Conservation (phyloP, 2,329 filamentous ascomycete species). For the Aspergillus japonicus region DNA sequence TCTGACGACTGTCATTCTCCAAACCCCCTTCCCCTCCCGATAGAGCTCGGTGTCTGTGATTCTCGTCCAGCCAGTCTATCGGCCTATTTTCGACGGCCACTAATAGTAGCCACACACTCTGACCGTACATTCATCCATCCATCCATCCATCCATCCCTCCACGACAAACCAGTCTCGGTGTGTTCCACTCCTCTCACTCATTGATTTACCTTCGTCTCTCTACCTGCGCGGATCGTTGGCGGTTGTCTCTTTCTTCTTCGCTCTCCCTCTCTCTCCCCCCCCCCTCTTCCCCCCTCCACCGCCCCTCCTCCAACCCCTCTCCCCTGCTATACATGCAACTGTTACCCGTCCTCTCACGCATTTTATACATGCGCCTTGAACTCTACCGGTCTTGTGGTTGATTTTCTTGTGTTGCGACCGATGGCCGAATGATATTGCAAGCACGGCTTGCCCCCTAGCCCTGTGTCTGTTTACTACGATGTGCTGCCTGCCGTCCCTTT, state of each 20-base stretch:
- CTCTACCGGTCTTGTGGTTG: slow-evolving; percentile 6
- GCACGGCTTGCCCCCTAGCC: too few relatives aligned
- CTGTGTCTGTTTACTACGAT: too few relatives aligned
- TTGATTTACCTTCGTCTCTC: slow-evolving; percentile 8
- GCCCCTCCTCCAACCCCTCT: background rate
- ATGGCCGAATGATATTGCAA: too few relatives aligned
- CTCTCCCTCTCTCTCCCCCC: background rate
- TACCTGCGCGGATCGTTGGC: slow-evolving; percentile 7
- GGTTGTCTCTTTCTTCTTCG: background rate
- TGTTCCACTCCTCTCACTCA: slow-evolving; percentile 7
- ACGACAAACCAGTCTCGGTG: slow-evolving; percentile 6
- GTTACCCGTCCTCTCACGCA: background rate
- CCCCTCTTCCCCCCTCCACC: background rate
- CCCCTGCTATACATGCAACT: slow-evolving; percentile 7
- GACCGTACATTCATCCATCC: too few relatives aligned
- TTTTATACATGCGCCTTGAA: background rate
- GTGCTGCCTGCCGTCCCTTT: slow-evolving; percentile 2
- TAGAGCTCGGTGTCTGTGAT: too few relatives aligned
- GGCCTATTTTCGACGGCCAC: too few relatives aligned
- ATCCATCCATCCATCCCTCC: background rate
- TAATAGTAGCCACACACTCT: too few relatives aligned
- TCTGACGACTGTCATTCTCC: background rate
- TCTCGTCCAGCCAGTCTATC: too few relatives aligned
- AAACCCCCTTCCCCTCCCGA: background rate
- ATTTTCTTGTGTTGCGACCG: background rate